phyloP scores from a whole-genome alignment of 441 rosid genomes.

The Syzygium malaccense region DNA sequence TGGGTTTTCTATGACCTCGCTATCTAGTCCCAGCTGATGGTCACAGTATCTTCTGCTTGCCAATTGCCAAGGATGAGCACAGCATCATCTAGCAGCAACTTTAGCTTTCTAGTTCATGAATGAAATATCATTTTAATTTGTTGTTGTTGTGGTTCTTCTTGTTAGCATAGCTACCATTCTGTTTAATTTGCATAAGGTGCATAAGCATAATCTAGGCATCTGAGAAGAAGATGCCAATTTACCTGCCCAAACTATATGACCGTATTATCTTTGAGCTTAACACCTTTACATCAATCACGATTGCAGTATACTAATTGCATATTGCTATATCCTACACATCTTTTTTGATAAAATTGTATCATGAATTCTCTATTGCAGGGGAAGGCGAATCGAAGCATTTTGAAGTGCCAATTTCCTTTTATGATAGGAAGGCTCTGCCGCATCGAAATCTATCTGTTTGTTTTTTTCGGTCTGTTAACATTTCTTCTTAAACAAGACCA shows the following conservation, averaged over 20 bases:
- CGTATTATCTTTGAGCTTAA: not conserved
- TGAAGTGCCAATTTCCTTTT: not conserved
- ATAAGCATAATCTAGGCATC: not conserved
- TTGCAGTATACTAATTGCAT: not conserved
- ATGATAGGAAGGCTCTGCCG: not conserved
- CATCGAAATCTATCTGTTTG: not conserved
- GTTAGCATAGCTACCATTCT: not conserved
- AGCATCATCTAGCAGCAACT: not conserved
- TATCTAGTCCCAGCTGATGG: not conserved
- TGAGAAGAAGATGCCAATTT: not conserved
- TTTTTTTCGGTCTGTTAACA: not conserved
- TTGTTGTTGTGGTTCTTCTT: not conserved
- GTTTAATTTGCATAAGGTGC: not conserved
- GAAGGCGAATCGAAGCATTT: not conserved
- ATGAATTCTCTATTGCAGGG: not conserved
- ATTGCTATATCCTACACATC: not conserved
- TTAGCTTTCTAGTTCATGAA: not conserved
- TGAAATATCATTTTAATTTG: not conserved
- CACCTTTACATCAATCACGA: not conserved
- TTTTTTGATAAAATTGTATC: not conserved
- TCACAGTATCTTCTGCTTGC: not conserved
- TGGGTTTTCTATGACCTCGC: not conserved
- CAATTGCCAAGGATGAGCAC: not conserved
- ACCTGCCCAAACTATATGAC: not conserved
- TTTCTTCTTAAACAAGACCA: not conserved